Base-by-base conservation (phyloP, 1,284 basidiomycete genomes). In the Cryptococcus hybrid region DNA sequence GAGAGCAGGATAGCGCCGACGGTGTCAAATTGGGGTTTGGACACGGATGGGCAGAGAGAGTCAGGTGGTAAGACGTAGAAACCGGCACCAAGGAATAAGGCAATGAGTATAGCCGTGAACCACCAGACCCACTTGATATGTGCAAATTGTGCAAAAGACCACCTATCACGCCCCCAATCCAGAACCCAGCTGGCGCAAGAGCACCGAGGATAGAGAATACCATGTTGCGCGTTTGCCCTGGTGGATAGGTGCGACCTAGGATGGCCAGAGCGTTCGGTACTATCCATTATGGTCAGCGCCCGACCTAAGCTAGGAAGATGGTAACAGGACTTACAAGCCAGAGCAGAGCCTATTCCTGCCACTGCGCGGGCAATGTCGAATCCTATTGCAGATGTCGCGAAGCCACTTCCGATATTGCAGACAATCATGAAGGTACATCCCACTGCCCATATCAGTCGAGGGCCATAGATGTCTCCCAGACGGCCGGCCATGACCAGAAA, bases 191-290 rank as follows among this genome's bases (percentile, higher is more conserved):
- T 2, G 68, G 70, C 4, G 68, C 68, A 7, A 64, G 56, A 1
- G 67, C 64, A 5, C 68, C 70, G 12, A 68, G 57, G 9, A 66
- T 52, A 18, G 67, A 61, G 56, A 72, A 72, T 12, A 61, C 63
- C 45, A 67, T 56, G 15, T 66, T 59, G 7, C 69, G 58, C n/a
- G 58, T 59, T 3, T 34, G 55, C 4, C 61, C 60, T 1, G 65
- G 68, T 7, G 70, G 63, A 52, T 64, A 68, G 1, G 67, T 62
- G 24, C 65, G 36, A 8, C 68, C 66, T 2, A 71, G 60, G 5
- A 68, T 63, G 30, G 68, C 66, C 2, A 69, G 47, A 2, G 64
- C 58, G 51, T 69, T 71, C 13, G 68, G 67, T 4, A 69, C 64
- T 64, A 42, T 13, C 9, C 18, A 18, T 18, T 7, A 12, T 37